Base-by-base conservation (phyloP, 202 grass and related monocot genomes). In the Schoenoplectus triqueter region DNA sequence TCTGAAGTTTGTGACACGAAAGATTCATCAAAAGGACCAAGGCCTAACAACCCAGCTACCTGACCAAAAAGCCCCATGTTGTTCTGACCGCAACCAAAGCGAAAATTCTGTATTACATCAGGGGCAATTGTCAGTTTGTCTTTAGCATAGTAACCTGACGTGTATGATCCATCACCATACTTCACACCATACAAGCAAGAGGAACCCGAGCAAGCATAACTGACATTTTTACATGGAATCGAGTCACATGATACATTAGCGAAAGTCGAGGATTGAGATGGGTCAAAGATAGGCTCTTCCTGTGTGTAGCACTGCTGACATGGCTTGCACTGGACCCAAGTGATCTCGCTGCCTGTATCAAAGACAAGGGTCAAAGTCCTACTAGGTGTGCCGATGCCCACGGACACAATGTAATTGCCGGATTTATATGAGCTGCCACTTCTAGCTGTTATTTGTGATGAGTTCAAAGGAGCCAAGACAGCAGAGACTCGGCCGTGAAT, bases 271-370 rank as follows among this genome's bases (percentile, higher is more conserved):
- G 95, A 94, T 11, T 69, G 59, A 7, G 92, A 8, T 0, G 92
- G 88, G 63, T 97, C 86, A 57, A 94, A 97, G 9, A 90, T 71
- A 5, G 85, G 87, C 66, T 88, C 90, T 64, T 77, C 47, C 65
- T 94, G 95, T 40, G 0, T 1, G 87, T 97, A 91, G 88, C 95
- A 97, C 6, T 15, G 0, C 50, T 70, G 13, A 87, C 92, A 97
- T 5, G 95, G 92, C 50, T 73, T 46, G 73, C 95, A 97, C 69
- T 97, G 95, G 78, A 93, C 90, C 95, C 95, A 97, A 7, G 86
- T 91, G 8, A 97, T 50, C 67, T 90, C 88, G 84, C 92, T 97
- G 55, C 92, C 92, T 66, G 95, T 97, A 85, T 97, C 95, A 74
- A 94, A 73, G 47, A 78, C 21, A 80, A 97, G 10, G 21, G 87